Evolutionary conservation across 495 filamentous ascomycete species (phyloP), one percentile per base, ranked within the genome.

Genomic region (Staphylotrichum tortipilum): DNA sequence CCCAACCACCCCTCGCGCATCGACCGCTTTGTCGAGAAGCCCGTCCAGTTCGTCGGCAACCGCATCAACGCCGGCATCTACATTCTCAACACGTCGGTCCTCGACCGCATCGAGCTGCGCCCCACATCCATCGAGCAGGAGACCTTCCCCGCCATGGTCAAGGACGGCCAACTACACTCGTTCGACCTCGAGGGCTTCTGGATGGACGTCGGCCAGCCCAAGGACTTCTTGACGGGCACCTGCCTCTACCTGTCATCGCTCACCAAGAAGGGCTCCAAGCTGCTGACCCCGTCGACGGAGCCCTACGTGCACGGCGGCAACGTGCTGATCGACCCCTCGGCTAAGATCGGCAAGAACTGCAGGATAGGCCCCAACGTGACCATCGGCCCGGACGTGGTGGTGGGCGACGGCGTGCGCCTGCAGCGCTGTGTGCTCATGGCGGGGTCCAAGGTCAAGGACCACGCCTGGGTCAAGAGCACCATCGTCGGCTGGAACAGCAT

Each of bases 51-150:
- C 71, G 92, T 99, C 43, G 92, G 92, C 60, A 99, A 99, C 75
- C 86, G 92, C 49, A 99, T 99, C 79, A 99, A 99, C 61, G 92
- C 92, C 58, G 92, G 92, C 72, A 88, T 99, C 66, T 99, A 99
- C 77, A 94, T 99, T 65, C 77, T 99, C 60, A 99, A 95, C 77
- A 88, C 90, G 30, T 86, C 82, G 44, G 87, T 97, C 17, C 78
- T 99, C 37, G 71, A 80, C 26, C 85, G 92, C 58, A 97, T 99
- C 62, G 94, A 97, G 64, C 81, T 97, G 54, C 88, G 94, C 42
- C 92, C 92, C 26, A 99, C 94, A 30, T 95, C 89, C n/a, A 99
- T 99, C 68, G 92, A 99, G 71, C 92, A 97, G 72, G 92, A 99
- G 73, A 99, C 89, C 22, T 99, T 99, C 85, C 92, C 92, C 35